Percentiles rank a stretch among this genome's conserved stretches.
phyloP scores from a whole-genome alignment of 2,329 filamentous ascomycete genomes.

The Esteya vermicola region DNA sequence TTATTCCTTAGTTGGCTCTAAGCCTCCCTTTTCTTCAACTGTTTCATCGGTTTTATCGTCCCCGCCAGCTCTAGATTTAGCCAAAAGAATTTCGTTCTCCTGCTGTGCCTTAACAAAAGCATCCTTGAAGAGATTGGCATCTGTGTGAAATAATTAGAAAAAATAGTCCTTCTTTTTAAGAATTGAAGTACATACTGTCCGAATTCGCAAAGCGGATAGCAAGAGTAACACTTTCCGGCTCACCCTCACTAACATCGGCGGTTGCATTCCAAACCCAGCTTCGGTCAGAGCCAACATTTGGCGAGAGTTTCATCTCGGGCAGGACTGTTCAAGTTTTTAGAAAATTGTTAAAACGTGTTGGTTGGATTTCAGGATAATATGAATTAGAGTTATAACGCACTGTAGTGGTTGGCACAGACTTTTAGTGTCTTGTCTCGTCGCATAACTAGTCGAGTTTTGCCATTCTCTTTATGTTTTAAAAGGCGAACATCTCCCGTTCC shows the following conservation, averaged over 20 bases:
- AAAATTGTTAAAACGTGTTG: no score
- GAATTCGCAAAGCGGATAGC: slow-evolving; percentile 96
- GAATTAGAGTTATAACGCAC: slow-evolving; percentile 34
- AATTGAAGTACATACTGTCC: slow-evolving; percentile 57
- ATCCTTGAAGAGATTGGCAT: slow-evolving; percentile 96
- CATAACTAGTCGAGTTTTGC: slow-evolving; percentile 97
- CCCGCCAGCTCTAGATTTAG: no score
- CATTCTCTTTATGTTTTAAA: slow-evolving; percentile 97
- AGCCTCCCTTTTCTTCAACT: no score
- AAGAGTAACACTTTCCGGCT: slow-evolving; percentile 88
- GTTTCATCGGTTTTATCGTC: no score
- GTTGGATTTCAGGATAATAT: neutral
- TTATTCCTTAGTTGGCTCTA: no score
- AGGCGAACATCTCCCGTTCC: slow-evolving; percentile 92
- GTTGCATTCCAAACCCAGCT: slow-evolving; percentile 99
- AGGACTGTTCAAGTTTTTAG: slow-evolving; percentile 46
- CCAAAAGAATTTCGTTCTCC: no score
- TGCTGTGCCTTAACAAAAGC: slow-evolving; percentile 93
- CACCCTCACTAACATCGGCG: slow-evolving; percentile 94
- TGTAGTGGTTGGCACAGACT: slow-evolving; percentile 99
- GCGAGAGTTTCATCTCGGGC: slow-evolving; percentile 96
- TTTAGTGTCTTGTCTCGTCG: slow-evolving; percentile 99
- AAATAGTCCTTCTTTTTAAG: neutral
- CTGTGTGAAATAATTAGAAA: slow-evolving; percentile 26
- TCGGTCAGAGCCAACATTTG: slow-evolving; percentile 94